phyloP scores from a whole-genome alignment of 768 basidiomycete genomes.

The Suillus subalutaceus region DNA sequence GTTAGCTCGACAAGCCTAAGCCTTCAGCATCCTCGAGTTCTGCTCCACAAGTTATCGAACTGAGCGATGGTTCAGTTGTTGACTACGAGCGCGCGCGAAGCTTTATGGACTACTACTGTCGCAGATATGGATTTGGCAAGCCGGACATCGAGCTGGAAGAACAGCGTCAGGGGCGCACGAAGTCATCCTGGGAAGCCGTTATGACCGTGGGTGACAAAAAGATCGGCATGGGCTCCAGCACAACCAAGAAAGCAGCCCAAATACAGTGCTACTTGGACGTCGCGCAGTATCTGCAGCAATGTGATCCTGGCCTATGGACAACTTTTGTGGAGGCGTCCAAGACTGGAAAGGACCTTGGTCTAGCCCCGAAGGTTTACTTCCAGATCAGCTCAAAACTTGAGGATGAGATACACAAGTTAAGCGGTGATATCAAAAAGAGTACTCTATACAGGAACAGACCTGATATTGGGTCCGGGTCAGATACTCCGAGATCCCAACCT shows the following conservation, averaged over 20 bases:
- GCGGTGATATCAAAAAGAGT: constrained; percentile 64
- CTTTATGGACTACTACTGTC: constrained; percentile 97
- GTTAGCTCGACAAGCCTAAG: constrained; percentile 36
- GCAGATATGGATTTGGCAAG: constrained; percentile 69
- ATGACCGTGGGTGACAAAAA: constrained; percentile 77
- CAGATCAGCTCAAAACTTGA: constrained; percentile 63
- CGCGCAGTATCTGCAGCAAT: constrained; percentile 80
- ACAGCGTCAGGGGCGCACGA: constrained; percentile 27
- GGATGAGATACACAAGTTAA: constrained; percentile 72
- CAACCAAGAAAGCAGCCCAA: constrained; percentile 72
- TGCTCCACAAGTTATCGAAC: constrained; percentile 28
- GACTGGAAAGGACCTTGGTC: constrained; percentile 67
- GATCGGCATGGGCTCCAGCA: constrained; percentile 78
- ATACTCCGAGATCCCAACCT: constrained; percentile 10
- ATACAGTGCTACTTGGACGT: constrained; percentile 85
- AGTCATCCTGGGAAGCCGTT: constrained; percentile 64
- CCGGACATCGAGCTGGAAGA: constrained; percentile 68
- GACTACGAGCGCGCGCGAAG: constrained; percentile 73
- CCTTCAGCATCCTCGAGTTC: constrained; percentile 8
- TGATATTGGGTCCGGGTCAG: constrained; percentile 26
- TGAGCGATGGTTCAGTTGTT: constrained; percentile 69
- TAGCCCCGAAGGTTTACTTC: constrained; percentile 72
- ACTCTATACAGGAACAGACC: constrained; percentile 70
- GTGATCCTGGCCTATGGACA: constrained; percentile 82
- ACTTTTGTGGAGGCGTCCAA: constrained; percentile 63